These are phyloP conservation scores for Colletotrichum costaricense DNA, from an alignment of 2,329 filamentous ascomycete species.

Conservation along the genomic window DNA sequence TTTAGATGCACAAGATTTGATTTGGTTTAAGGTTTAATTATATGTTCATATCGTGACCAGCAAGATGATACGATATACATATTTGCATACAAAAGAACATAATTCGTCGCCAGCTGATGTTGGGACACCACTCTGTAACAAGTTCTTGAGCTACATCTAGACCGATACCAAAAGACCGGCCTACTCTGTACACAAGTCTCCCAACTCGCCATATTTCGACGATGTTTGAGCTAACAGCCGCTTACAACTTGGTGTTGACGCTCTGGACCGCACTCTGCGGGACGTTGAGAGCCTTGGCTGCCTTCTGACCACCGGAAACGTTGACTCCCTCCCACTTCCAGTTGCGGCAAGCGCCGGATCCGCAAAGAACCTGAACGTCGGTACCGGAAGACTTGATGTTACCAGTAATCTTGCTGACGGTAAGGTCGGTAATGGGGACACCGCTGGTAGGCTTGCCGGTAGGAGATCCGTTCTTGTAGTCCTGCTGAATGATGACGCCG, in stretches of 20 bases:
- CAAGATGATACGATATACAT: neutral
- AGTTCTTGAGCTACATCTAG: neutral
- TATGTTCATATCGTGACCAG: neutral
- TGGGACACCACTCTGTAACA: neutral
- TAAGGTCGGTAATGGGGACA: constrained; percentile 64
- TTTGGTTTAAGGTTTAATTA: neutral
- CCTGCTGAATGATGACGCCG: constrained; percentile 53
- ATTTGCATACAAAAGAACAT: neutral
- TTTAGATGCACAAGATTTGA: neutral
- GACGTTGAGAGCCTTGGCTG: neutral
- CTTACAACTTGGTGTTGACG: neutral
- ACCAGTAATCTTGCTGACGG: constrained; percentile 55
- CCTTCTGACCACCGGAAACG: neutral
- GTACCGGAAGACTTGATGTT: constrained; percentile 50
- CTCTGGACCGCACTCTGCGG: neutral
- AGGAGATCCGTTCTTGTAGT: constrained; percentile 59
- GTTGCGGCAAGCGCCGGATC: constrained; percentile 57
- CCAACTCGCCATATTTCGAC: neutral
- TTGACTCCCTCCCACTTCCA: constrained; percentile 40
- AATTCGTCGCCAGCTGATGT: neutral
- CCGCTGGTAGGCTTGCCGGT: constrained; percentile 58
- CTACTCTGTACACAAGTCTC: neutral
- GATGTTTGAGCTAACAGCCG: neutral
- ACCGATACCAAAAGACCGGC: neutral
- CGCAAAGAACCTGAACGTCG: constrained; percentile 66